Percentiles rank a stretch among this genome's conserved stretches.
Conservation (phyloP, 179 eudicot genomes). For the Drosera spatulata region DNA sequence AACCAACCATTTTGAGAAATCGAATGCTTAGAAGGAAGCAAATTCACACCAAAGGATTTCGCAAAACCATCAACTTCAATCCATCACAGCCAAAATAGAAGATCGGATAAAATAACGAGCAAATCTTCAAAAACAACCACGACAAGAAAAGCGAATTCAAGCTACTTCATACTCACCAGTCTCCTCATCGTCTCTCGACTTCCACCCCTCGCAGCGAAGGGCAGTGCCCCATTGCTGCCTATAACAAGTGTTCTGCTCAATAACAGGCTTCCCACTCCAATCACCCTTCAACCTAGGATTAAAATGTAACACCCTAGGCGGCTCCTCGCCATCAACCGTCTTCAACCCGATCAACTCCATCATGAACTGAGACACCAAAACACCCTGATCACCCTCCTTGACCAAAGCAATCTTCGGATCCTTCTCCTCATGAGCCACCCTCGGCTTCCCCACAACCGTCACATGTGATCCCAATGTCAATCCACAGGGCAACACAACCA, state of each 20-base stretch:
- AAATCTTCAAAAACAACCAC: background rate
- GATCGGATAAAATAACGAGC: background rate
- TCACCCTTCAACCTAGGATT: slow-evolving; percentile 94
- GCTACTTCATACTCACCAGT: slow-evolving; percentile 41
- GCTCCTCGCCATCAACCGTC: slow-evolving; percentile 89
- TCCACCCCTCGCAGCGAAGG: slow-evolving; percentile 84
- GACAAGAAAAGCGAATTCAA: background rate
- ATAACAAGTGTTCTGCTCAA: slow-evolving; percentile 93
- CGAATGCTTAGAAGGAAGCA: background rate
- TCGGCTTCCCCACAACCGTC: slow-evolving; percentile 71
- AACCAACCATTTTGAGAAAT: background rate
- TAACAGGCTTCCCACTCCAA: slow-evolving; percentile 94
- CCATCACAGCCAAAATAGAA: background rate
- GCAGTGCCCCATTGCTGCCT: slow-evolving; percentile 90
- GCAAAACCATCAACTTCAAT: background rate
- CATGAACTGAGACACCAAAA: slow-evolving; percentile 74
- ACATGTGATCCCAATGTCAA: slow-evolving; percentile 78
- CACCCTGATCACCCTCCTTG: slow-evolving; percentile 64
- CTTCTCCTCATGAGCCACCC: slow-evolving; percentile 43
- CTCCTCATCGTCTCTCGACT: slow-evolving; percentile 69
- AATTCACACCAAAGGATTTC: too few relatives aligned
- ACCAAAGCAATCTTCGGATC: slow-evolving; percentile 59
- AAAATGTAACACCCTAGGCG: slow-evolving; percentile 79
- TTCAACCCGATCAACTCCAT: slow-evolving; percentile 88
- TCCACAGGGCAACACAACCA: slow-evolving; percentile 80